Base-by-base conservation (phyloP, 2,329 filamentous ascomycete species). In the Raffaelea ambrosiae region DNA sequence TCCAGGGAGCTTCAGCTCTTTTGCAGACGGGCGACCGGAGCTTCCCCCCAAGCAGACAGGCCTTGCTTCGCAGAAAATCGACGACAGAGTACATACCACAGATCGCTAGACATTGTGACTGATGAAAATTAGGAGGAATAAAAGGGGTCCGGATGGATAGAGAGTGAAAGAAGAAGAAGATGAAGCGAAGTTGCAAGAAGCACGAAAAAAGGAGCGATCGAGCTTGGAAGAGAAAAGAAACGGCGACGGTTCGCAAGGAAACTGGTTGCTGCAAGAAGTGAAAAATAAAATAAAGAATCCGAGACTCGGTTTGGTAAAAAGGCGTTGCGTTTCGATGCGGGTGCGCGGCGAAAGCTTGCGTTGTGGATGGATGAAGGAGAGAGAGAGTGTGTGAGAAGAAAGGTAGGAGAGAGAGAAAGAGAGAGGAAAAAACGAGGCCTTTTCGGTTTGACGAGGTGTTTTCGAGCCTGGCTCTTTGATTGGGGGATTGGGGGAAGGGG, bases 381-480 rank as follows among this genome's bases (percentile, higher is more conserved):
- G 47, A 36, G 38, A 35, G n/a, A n/a, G n/a, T n/a, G n/a, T n/a
- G 48, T 36, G 39, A 35, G 36, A 43, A 39, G 26, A 29, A 13
- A 29, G 13, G 26, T 48, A 44, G 41, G 44, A 47, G 38, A 21
- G 31, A 19, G 38, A 39, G 26, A n/a, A n/a, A n/a, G n/a, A n/a
- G 40, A 45, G 46, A 48, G 40, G 21, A 49, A 43, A 39, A 51
- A 50, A 53, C 53, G 53, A 54, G 53, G 53, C 51, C 53, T 54
- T 54, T 54, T 53, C 42, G 43, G 51, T 53, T 53, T 44, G 55
- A 54, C 53, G 58, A 62, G 59, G 59, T 63, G 61, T 61, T 63
- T 62, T 59, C 58, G 56, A 55, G 58, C 42, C 43, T 58, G 57
- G 56, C 49, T 51, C 35, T 38, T 56, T 58, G 57, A 55, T 56